phyloP scores from a whole-genome alignment of 257 asterid genomes.

The Fraxinus pennsylvanica region DNA sequence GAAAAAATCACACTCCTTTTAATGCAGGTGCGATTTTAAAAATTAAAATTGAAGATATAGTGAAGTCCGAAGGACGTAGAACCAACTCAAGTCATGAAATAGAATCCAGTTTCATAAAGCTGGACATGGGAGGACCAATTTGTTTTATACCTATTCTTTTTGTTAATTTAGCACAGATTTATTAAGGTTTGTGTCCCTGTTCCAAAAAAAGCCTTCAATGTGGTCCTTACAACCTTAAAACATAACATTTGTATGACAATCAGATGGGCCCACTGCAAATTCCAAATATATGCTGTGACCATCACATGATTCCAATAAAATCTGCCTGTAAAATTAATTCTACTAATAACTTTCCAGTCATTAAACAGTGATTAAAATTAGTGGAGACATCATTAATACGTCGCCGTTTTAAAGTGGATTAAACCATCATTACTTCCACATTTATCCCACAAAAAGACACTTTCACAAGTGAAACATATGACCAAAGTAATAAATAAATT shows the following conservation, averaged over 20 bases:
- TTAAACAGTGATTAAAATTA: conserved; percentile 1
- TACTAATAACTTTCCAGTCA: neutral
- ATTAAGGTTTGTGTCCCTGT: no score
- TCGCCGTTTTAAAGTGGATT: conserved; percentile 4
- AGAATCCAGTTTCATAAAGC: no score
- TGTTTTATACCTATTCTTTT: no score
- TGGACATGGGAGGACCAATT: no score
- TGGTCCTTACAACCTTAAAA: neutral
- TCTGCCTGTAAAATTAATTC: neutral
- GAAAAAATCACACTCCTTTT: no score
- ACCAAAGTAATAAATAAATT: neutral
- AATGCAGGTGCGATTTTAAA: no score
- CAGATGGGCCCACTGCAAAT: neutral
- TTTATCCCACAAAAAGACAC: neutral
- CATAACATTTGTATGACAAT: no score
- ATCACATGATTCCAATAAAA: neutral
- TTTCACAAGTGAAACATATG: neutral
- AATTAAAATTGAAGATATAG: no score
- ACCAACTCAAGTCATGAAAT: neutral
- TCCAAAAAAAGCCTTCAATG: neutral
- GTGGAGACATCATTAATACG: conserved; percentile 2
- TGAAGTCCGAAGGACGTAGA: neutral
- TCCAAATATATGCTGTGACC: no score
- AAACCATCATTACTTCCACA: neutral
- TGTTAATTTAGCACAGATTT: no score